Conservation (phyloP, 352 stramenopile species). For the Phytophthora palmivora region DNA sequence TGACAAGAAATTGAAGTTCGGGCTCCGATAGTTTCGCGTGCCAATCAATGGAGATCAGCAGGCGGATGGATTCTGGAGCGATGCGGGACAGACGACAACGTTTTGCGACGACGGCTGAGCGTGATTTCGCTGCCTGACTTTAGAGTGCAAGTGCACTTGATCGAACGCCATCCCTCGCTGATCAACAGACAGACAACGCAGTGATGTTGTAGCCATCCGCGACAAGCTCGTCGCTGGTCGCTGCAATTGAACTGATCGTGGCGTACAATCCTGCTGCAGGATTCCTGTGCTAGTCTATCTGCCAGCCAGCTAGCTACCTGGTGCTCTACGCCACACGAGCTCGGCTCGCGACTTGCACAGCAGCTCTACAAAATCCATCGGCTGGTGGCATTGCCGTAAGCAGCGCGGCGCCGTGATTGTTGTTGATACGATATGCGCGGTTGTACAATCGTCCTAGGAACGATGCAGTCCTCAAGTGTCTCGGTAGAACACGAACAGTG, state of each 20-base stretch:
- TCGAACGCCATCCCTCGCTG: neutral
- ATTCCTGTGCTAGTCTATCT: conserved; percentile 30
- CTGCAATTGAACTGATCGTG: conserved; percentile 32
- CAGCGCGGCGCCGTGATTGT: conserved; percentile 15
- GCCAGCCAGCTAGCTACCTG: conserved; percentile 20
- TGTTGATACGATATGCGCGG: conserved; percentile 20
- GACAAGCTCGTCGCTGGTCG: conserved; percentile 19
- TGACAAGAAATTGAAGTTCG: conserved; percentile 42
- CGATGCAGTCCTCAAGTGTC: too few relatives aligned
- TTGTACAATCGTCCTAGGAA: too few relatives aligned
- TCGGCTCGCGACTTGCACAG: too few relatives aligned
- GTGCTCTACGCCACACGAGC: conserved; percentile 14
- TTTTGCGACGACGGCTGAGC: conserved; percentile 23
- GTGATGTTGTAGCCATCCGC: conserved; percentile 5
- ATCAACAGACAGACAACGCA: conserved; percentile 21
- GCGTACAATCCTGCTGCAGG: conserved; percentile 30
- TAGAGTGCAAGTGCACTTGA: conserved; percentile 4
- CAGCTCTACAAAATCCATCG: conserved; percentile 41
- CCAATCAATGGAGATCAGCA: conserved; percentile 40
- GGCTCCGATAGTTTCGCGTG: conserved; percentile 35
- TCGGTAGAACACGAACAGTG: too few relatives aligned
- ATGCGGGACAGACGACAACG: conserved; percentile 30
- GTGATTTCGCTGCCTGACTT: conserved; percentile 21
- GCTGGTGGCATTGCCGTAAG: conserved; percentile 17
- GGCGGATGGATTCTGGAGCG: conserved; percentile 24